Conservation (phyloP, 1,284 basidiomycete species). For the Tylopilus sp. region DNA sequence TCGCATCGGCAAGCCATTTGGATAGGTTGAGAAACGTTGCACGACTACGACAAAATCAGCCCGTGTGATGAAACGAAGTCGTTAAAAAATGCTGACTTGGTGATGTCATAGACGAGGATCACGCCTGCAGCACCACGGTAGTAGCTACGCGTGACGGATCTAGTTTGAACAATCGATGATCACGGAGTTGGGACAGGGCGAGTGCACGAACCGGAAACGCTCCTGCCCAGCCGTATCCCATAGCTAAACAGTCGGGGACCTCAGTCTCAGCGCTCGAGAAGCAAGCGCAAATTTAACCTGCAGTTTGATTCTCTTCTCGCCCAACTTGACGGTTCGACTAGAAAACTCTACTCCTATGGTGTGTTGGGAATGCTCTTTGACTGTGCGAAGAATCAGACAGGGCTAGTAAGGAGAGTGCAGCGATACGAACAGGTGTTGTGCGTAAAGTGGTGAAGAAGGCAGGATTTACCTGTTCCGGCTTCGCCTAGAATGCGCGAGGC, state of each 20-base stretch:
- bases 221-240: conserved; percentile 99
- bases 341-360: conserved; percentile 98
- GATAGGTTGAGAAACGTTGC: conserved; percentile 78
- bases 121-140: conserved; percentile 95
- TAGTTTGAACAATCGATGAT: conserved; percentile 30
- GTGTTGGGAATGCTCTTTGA: conserved; percentile 95
- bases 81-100: conserved; percentile 56
- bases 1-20: conserved; percentile 88
- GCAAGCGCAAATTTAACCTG: conserved; percentile 53
- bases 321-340: conserved; percentile 82
- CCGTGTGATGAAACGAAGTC: conserved; percentile 10
- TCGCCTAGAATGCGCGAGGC: conserved; percentile 58
- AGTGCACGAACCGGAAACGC: conserved; percentile 69
- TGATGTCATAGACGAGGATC: conserved; percentile 95
- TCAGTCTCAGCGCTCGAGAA: conserved; percentile 10
- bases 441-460: conserved; percentile 92
- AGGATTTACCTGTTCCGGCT: conserved; percentile 95
- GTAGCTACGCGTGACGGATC: conserved; percentile 96
- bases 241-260: conserved; percentile 47
- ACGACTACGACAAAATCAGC: conserved; percentile 46
- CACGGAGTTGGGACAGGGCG: conserved; percentile 5
- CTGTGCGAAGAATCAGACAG: conserved; percentile 40
- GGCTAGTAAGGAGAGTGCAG: conserved; percentile 2
- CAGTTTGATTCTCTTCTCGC: conserved; percentile 91
- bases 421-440: conserved; percentile 83